phyloP scores from a whole-genome alignment of 148 eudicot species.

The Mesembryanthemum crystallinum region DNA sequence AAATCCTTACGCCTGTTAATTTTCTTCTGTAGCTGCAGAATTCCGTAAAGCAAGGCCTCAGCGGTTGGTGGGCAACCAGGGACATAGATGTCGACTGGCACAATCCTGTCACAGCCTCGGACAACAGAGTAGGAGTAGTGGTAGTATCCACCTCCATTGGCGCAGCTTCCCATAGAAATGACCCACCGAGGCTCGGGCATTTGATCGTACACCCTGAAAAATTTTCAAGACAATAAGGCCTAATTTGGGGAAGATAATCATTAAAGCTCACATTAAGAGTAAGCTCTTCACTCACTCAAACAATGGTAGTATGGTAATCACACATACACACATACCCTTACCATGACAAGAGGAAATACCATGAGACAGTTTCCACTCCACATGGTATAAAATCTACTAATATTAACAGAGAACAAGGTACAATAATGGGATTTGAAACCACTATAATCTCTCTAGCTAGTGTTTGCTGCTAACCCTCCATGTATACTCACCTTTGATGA shows the following conservation, averaged over 20 bases:
- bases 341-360: too few relatives aligned
- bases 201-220: conserved; percentile 92
- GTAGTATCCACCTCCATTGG: conserved; percentile 98
- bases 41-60: conserved; percentile 83
- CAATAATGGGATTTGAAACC: too few relatives aligned
- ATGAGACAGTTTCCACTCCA: too few relatives aligned
- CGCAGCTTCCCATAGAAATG: conserved; percentile 98
- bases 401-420: too few relatives aligned
- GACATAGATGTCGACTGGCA: conserved; percentile 89
- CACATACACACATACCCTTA: too few relatives aligned
- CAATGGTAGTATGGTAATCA: too few relatives aligned
- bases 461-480: too few relatives aligned
- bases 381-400: too few relatives aligned
- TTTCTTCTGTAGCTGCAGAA: conserved; percentile 94
- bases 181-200: conserved; percentile 99
- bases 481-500: too few relatives aligned
- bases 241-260: not conserved
- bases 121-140: conserved; percentile 96
- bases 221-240: not conserved
- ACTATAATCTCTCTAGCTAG: too few relatives aligned
- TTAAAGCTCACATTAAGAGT: not conserved
- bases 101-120: conserved; percentile 87
- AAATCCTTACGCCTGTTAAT: conserved; percentile 96
- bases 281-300: too few relatives aligned
- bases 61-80: conserved; percentile 97